A percentile compares a stretch with the other conserved stretches of the same genome.
Conservation (phyloP, 805 yeast species). For the Saitoella complicata region DNA sequence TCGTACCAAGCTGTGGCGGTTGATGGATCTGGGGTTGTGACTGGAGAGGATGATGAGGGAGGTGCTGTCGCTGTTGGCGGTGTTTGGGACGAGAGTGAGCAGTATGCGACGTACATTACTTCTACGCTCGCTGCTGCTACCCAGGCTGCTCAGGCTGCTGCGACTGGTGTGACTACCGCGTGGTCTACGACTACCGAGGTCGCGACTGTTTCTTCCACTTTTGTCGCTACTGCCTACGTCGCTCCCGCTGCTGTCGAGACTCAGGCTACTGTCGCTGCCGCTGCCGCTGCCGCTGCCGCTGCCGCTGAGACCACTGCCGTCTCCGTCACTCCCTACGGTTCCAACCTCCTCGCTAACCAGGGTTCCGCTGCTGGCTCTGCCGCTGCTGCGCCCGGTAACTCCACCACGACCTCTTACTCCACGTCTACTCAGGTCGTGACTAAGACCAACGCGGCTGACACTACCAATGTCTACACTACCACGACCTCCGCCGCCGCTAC, state of each 20-base stretch:
- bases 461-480: neutral
- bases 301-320: slow-evolving; percentile 1
- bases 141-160: neutral
- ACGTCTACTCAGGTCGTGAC: neutral
- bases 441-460: neutral
- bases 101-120: neutral
- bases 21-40: neutral
- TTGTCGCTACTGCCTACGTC: neutral
- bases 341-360: slow-evolving; percentile 17
- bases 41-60: neutral
- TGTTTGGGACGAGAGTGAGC: neutral
- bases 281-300: slow-evolving; percentile 1
- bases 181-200: neutral
- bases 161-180: neutral
- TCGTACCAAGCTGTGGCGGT: neutral
- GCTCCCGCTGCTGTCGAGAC: neutral
- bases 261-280: neutral
- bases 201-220: slow-evolving; percentile 2
- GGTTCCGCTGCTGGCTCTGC: slow-evolving; percentile 19
- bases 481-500: neutral
- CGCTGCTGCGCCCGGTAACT: slow-evolving; percentile 19
- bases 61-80: neutral
- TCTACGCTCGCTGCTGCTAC: neutral
- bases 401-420: slow-evolving; percentile 3
- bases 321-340: slow-evolving; percentile 3